Evolutionary conservation across 176 grass and related monocot genomes (phyloP), one percentile per base, ranked within the genome.

Genomic region (Ensete glaucum): DNA sequence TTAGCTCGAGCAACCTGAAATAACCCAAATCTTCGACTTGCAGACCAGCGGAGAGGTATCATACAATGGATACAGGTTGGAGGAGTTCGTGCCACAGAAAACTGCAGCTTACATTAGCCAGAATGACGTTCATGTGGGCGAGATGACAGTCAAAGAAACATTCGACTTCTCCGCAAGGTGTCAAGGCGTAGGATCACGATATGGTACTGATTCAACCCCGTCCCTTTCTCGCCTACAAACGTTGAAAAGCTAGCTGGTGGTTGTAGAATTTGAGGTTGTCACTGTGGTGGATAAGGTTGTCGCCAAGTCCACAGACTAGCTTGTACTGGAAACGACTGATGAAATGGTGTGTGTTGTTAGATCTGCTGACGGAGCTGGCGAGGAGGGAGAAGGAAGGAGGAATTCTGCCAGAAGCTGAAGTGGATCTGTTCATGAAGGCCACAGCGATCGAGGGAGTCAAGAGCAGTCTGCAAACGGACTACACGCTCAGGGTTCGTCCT

Each of bases 391-490:
- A 80, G 11, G 57, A 34, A 7, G 48, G 11, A 34, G 54, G 34
- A 24, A 80, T 80, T 13, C 17, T 52, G 10, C 78, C 78, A 21
- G 78, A 80, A 17, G 14, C 78, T 34, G 78, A 80, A 12, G 48
- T 80, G 25, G 78, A 80, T 80, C 53, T 73, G 21, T 80, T 62
- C 78, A 80, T 80, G 78, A 80, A 80, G 78, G 78, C 73, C 12
- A 58, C 95, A 53, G 91, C 95, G 0, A 91, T 99, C 84, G 84
- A 86, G 81, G 95, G 95, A 69, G 88, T 91, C 1, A 54, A 85
- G 74, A 94, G 88, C 88, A 99, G 91, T 24, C 95, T 99, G 23
- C 95, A 99, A 80, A 99, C 95, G 20, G 95, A 99, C 22, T 99
- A 99, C 76, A 99, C 95, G 9, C 90, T 99, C 59, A 85, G 86